These are phyloP conservation scores for Limnanthes douglasii DNA, from an alignment of 345 rosid species.

Conservation along the genomic window DNA sequence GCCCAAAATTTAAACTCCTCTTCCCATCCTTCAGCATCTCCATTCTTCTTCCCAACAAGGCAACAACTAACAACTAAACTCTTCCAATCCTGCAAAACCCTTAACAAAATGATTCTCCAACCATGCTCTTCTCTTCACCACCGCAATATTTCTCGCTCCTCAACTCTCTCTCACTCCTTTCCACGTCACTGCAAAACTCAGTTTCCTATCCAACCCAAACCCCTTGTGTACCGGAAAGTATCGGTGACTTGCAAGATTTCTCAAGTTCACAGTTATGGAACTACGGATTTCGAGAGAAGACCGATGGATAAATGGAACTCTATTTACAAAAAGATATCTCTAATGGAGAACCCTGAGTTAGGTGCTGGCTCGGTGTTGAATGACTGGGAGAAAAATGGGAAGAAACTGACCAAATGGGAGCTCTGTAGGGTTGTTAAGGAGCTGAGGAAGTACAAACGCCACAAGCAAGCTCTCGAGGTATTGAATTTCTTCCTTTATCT, in stretches of 20 bases:
- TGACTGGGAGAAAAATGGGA: slow-evolving; percentile 54
- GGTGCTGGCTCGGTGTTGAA: slow-evolving; percentile 60
- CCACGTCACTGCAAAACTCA: slow-evolving; percentile 17
- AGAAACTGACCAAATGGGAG: slow-evolving; percentile 72
- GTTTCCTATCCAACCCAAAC: slow-evolving; percentile 4
- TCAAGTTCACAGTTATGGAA: slow-evolving; percentile 55
- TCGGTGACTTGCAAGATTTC: slow-evolving; percentile 39
- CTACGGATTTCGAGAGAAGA: slow-evolving; percentile 59
- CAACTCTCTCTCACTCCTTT: slow-evolving; percentile 25
- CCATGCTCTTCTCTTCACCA: slow-evolving; percentile 32
- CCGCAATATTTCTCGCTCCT: slow-evolving; percentile 26
- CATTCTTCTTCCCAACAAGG: no score
- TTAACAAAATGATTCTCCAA: no score
- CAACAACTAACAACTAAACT: no score
- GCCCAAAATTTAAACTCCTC: no score
- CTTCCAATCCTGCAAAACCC: no score
- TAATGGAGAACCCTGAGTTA: slow-evolving; percentile 63
- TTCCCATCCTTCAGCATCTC: no score
- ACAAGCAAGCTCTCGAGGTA: slow-evolving; percentile 79
- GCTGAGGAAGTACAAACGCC: slow-evolving; percentile 67
- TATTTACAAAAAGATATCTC: slow-evolving; percentile 56
- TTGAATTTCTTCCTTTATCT: not conserved
- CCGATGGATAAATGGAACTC: slow-evolving; percentile 67
- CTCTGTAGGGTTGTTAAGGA: slow-evolving; percentile 84
- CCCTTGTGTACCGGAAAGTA: slow-evolving; percentile 8